Evolutionary conservation across 2,329 filamentous ascomycete species (phyloP).

Genomic region (Hymenoscyphus fructigenus): DNA sequence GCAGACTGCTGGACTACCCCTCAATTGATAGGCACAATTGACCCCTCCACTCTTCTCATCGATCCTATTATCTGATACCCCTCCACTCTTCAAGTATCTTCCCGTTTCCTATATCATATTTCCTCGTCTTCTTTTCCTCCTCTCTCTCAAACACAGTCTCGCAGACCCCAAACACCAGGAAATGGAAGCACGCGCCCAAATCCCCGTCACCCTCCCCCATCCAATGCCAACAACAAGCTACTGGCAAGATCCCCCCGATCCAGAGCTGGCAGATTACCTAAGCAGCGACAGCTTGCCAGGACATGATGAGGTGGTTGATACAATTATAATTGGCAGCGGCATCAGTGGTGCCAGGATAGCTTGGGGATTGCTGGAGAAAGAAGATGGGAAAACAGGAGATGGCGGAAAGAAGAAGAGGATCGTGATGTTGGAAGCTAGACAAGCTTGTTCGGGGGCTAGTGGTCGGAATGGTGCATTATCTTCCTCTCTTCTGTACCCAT

Average conservation of each 20-base stretch:
- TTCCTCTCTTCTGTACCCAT: background rate
- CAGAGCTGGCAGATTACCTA: constrained; percentile 33
- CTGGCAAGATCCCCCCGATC: constrained; percentile 38
- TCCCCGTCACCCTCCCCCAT: constrained; percentile 34
- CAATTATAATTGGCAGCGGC: constrained; percentile 29
- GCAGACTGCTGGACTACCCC: too few relatives aligned
- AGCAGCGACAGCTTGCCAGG: constrained; percentile 23
- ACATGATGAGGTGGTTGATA: constrained; percentile 14
- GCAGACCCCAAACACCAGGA: background rate
- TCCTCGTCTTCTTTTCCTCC: background rate
- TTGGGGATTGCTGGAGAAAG: constrained; percentile 29
- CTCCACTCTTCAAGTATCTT: too few relatives aligned
- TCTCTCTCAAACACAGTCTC: background rate
- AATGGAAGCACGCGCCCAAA: constrained; percentile 25
- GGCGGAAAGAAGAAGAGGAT: constrained; percentile 24
- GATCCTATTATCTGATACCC: too few relatives aligned
- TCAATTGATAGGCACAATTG: too few relatives aligned
- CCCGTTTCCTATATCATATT: too few relatives aligned
- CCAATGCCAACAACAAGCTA: constrained; percentile 36
- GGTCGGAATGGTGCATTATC: constrained; percentile 37
- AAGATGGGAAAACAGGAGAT: constrained; percentile 14
- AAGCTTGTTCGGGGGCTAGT: constrained; percentile 39
- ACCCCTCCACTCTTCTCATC: too few relatives aligned
- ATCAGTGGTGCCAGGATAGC: constrained; percentile 28
- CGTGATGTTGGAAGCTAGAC: constrained; percentile 39